Evolutionary conservation across 306 rosid species (phyloP), one percentile per base, ranked within the genome.

Genomic region (Vachellia pachyceras): DNA sequence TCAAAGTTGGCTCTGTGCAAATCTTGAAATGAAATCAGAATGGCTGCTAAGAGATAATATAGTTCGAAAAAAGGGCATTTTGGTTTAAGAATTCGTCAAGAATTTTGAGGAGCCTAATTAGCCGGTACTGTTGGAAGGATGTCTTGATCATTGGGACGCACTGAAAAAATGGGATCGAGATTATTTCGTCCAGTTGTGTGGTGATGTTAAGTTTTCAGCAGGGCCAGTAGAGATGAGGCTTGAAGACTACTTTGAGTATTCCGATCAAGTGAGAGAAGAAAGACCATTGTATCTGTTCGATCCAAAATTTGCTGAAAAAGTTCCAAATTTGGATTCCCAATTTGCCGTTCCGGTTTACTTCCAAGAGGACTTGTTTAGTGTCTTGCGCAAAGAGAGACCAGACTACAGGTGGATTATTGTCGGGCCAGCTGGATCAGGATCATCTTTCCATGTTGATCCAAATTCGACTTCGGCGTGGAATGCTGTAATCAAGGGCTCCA

Each of bases 1-100:
- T 52, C 99, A 93, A 90, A 91, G 99, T 79, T 95, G 99, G 99
- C 92, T 95, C 57, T 93, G 98, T 87, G 99, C 98, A 74, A 95
- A 89, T 81, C 97, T 95, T 36, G 99, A 95, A 84, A 90, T 93
- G 97, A 95, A 93, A 73, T 87, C 90, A 0, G 96, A 93, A 63
- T 93, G 99, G 99, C 90, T 90, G 74, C 90, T 89, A 82, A 93
- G 92, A 80, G 97, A 93, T 87, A 93, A 90, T 82, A 88, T 93
- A 57, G 70, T 78, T 54, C 40, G 97, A 40, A 93, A 86, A 80
- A 91, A 78, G 40, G 97, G 92, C 13, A 90, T 95, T 88, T 95
- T 96, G 3, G 88, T 95, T 82, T 94, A 90, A 52, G 98, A 95
- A 13, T 95, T 95, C 64, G 86, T 93, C 61, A 68, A 77, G 60